These are phyloP conservation scores for Saccharomyces eubayanus DNA, from an alignment of 805 yeast species.

Conservation along the genomic window DNA sequence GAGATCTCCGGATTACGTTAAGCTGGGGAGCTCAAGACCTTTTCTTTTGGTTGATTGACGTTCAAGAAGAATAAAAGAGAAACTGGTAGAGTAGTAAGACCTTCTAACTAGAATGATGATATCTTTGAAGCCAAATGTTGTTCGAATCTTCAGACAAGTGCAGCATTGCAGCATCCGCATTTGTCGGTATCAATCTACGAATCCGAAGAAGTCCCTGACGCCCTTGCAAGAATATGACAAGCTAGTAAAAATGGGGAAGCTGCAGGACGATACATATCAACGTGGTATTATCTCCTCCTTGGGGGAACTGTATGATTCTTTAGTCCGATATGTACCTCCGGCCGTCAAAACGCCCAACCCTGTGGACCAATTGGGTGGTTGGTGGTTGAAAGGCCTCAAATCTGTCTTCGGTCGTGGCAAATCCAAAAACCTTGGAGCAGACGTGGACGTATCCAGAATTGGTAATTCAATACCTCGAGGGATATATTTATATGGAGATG, in stretches of 20 bases:
- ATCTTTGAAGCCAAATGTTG: not conserved
- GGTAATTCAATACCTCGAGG: conserved; percentile 56
- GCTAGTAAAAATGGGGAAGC: conserved; percentile 40
- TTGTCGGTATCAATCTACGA: conserved; percentile 4
- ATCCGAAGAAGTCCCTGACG: conserved; percentile 14
- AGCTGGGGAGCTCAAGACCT: not conserved
- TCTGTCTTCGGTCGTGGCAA: conserved; percentile 9
- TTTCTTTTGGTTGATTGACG: not conserved
- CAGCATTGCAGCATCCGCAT: not conserved
- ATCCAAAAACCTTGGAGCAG: conserved; percentile 6
- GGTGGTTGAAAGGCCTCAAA: conserved; percentile 2
- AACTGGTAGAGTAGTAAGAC: not conserved
- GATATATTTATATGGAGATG: conserved; percentile 90
- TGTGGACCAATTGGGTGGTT: conserved; percentile 36
- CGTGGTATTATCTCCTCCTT: conserved; percentile 59
- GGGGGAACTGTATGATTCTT: conserved; percentile 47
- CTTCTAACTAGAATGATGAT: not conserved
- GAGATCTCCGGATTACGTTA: not conserved
- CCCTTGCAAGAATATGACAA: conserved; percentile 47
- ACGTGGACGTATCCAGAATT: conserved; percentile 14
- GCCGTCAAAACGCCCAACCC: conserved; percentile 45
- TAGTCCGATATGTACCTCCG: conserved; percentile 56
- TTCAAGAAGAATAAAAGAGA: not conserved
- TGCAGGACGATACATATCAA: conserved; percentile 74
- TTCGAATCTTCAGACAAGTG: not conserved